Evolutionary conservation across 768 basidiomycete species (phyloP).

Genomic region (Kwoniella newhampshirensis): DNA sequence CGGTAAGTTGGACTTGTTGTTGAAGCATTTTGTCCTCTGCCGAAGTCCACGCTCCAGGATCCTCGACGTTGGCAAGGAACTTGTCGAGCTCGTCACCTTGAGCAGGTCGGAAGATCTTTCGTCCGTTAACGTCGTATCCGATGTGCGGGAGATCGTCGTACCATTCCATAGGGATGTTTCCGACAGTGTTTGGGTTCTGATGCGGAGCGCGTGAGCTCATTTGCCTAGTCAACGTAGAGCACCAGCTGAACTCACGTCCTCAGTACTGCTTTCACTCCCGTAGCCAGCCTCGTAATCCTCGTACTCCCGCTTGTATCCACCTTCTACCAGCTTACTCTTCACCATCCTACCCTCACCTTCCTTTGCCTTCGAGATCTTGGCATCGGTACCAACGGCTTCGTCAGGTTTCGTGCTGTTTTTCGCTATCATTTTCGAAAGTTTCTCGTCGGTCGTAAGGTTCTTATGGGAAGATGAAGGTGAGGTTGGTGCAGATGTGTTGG

Average conservation of each 20-base stretch:
- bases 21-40: constrained; percentile 88
- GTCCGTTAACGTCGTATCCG: constrained; percentile 93
- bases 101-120: constrained; percentile 87
- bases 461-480: constrained; percentile 32
- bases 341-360: constrained; percentile 43
- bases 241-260: constrained; percentile 50
- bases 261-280: constrained; percentile 54
- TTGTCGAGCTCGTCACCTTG: constrained; percentile 96
- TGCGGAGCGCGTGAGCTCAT: too few species aligned
- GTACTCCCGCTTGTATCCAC: constrained; percentile 52
- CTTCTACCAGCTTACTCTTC: constrained; percentile 46
- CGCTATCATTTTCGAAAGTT: constrained; percentile 44
- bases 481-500: constrained; percentile 21
- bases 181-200: constrained; percentile 90
- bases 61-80: constrained; percentile 89
- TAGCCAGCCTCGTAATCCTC: constrained; percentile 55
- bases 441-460: constrained; percentile 37
- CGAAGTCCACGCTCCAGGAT: constrained; percentile 86
- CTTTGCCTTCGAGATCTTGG: constrained; percentile 45
- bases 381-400: constrained; percentile 44
- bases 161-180: constrained; percentile 95
- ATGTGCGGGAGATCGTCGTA: constrained; percentile 99
- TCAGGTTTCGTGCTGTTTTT: constrained; percentile 51
- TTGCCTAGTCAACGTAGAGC: too few species aligned
- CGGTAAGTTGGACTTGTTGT: constrained; percentile 76